phyloP scores from a whole-genome alignment of 2,329 filamentous ascomycete genomes.

The Aspergillus glaucus region DNA sequence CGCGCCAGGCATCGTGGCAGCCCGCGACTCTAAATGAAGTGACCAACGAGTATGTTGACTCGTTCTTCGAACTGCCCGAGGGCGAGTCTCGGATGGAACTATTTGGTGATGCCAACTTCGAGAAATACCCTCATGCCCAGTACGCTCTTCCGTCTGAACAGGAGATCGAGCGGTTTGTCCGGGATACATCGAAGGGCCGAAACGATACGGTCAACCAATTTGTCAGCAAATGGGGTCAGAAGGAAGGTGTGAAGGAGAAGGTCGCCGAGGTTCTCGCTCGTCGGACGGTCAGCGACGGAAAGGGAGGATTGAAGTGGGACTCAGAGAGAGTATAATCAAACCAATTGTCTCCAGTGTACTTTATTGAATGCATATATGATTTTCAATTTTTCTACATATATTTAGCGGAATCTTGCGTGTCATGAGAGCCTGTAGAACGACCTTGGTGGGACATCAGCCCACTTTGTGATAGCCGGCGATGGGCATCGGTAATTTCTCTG shows the following conservation, averaged over 20 bases:
- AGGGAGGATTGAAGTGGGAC: constrained; percentile 31
- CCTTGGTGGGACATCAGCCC: no score
- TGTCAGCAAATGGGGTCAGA: constrained; percentile 52
- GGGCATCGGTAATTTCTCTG: no score
- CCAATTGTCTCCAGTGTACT: background rate
- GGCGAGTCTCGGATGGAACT: constrained; percentile 50
- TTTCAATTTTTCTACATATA: background rate
- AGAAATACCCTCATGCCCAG: constrained; percentile 62
- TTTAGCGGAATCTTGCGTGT: no score
- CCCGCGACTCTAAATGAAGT: constrained; percentile 68
- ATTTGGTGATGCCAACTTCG: constrained; percentile 57
- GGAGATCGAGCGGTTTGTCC: constrained; percentile 42
- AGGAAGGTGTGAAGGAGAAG: constrained; percentile 64
- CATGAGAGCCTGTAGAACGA: no score
- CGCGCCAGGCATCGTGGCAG: constrained; percentile 65
- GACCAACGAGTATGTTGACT: constrained; percentile 49
- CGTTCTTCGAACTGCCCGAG: constrained; percentile 60
- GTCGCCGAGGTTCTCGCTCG: constrained; percentile 62
- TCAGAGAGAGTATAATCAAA: background rate
- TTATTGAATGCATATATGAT: background rate
- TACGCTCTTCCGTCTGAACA: constrained; percentile 69
- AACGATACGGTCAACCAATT: constrained; percentile 60
- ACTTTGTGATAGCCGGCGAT: no score
- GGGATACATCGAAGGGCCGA: constrained; percentile 40
- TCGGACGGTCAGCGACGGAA: constrained; percentile 48